These are phyloP conservation scores for Lactuca sativa DNA, from an alignment of 129 eudicot genomes.

Conservation along the genomic window DNA sequence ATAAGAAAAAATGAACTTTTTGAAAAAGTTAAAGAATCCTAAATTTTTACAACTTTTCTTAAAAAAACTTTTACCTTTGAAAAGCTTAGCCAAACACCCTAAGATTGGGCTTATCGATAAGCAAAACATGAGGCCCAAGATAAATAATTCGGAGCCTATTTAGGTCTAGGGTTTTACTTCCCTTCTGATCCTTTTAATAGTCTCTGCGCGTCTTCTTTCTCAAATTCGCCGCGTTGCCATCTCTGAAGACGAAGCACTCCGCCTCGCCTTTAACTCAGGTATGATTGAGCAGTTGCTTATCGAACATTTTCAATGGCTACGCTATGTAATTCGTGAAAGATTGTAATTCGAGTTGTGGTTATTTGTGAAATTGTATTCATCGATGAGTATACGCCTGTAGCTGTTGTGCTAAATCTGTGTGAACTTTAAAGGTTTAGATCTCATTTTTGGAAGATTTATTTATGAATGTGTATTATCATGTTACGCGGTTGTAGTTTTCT, in stretches of 20 bases:
- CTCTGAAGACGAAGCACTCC: conserved; percentile 6
- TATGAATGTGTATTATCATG: background rate
- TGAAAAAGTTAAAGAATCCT: too few relatives aligned
- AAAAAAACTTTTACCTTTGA: too few relatives aligned
- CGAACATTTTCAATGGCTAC: background rate
- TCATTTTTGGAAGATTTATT: background rate
- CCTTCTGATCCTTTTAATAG: conserved; percentile 16
- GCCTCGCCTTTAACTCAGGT: conserved; percentile 27
- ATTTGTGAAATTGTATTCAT: background rate
- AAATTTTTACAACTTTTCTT: too few relatives aligned
- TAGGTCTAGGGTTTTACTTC: conserved; percentile 13
- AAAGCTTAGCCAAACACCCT: too few relatives aligned
- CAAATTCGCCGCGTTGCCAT: conserved; percentile 19
- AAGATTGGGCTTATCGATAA: background rate
- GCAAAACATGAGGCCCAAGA: background rate
- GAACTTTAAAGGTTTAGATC: background rate
- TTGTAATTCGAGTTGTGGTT: background rate
- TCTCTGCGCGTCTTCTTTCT: conserved; percentile 1
- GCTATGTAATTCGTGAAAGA: background rate
- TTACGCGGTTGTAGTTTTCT: background rate
- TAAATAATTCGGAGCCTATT: background rate
- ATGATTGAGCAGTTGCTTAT: background rate
- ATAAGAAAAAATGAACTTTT: too few relatives aligned
- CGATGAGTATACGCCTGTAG: background rate
- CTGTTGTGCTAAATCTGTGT: background rate